A percentile compares a stretch with the other conserved stretches of the same genome.
These are phyloP conservation scores for Geotrichum siamense DNA, from an alignment of 1,139 yeast genomes.

Conservation along the genomic window DNA sequence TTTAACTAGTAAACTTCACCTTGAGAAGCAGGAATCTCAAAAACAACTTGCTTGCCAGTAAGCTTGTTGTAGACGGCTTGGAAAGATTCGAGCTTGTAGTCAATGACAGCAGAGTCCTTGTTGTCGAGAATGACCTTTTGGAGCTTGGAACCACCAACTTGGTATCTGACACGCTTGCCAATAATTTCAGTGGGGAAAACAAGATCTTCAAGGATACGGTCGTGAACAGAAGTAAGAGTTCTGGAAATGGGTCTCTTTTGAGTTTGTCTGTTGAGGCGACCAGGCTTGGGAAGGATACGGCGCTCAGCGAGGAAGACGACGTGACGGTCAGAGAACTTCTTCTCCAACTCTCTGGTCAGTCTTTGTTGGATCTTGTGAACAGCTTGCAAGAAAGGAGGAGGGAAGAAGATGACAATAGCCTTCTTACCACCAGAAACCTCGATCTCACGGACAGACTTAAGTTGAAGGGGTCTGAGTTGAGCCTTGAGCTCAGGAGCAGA, in stretches of 20 bases:
- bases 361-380: conserved; percentile 92
- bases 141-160: conserved; percentile 98
- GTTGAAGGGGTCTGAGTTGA: conserved; percentile 96
- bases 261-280: conserved; percentile 67
- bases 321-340: conserved; percentile 99
- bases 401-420: conserved; percentile 97
- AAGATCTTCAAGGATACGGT: conserved; percentile 96
- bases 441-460: conserved; percentile 97
- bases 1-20: conserved; percentile 55
- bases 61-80: conserved; percentile 97
- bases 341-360: conserved; percentile 99
- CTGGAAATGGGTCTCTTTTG: conserved; percentile 99
- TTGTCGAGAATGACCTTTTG: conserved; percentile 98
- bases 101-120: conserved; percentile 95
- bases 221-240: conserved; percentile 98
- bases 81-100: conserved; percentile 99
- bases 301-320: conserved; percentile 99
- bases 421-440: conserved; percentile 98
- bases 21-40: conserved; percentile 71
- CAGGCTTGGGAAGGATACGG: conserved; percentile 96
- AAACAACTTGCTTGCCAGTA: conserved; percentile 99
- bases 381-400: conserved; percentile 86
- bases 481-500: conserved; percentile 93
- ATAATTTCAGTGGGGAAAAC: conserved; percentile 99
- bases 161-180: conserved; percentile 99